Evolutionary conservation across 495 filamentous ascomycete species (phyloP).

Genomic region (Neurospora sp.): DNA sequence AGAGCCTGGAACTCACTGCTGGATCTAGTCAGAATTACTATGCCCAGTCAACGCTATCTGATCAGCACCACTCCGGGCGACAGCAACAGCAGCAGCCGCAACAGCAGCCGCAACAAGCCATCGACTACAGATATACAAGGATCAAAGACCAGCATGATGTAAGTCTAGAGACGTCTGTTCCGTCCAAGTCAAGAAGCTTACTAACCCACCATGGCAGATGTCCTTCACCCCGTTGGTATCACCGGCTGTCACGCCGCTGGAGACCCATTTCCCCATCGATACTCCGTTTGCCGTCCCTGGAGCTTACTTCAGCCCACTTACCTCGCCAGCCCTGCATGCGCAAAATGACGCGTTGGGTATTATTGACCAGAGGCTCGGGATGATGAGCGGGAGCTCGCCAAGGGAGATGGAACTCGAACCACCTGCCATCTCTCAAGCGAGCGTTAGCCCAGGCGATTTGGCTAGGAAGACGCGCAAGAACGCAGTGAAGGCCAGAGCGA

Average conservation of each 20-base stretch:
- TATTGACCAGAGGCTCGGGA: conserved; percentile 31
- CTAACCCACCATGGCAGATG: conserved; percentile 46
- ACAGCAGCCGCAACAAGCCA: conserved; percentile 42
- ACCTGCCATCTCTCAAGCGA: conserved; percentile 18
- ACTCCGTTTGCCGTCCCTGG: conserved; percentile 72
- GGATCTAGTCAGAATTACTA: conserved; percentile 48
- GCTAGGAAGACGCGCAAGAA: conserved; percentile 39
- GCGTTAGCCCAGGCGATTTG: conserved; percentile 25
- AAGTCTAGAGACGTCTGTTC: conserved; percentile 19
- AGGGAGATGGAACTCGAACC: conserved; percentile 35
- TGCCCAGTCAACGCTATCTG: conserved; percentile 27
- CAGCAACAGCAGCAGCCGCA: conserved; percentile 45
- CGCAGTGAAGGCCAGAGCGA: conserved; percentile 30
- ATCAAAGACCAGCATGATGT: conserved; percentile 73
- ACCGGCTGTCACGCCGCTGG: conserved; percentile 85
- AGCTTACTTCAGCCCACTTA: conserved; percentile 91
- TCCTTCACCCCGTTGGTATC: conserved; percentile 91
- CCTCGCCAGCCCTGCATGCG: conserved; percentile 80
- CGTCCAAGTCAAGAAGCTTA: conserved; percentile 2
- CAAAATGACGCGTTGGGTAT: conserved; percentile 46
- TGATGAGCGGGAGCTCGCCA: conserved; percentile 31
- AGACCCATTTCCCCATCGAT: conserved; percentile 66
- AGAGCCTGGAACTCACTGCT: conserved; percentile 81
- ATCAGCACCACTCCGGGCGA: conserved; percentile 45
- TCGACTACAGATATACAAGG: conserved; percentile 62